Percentiles rank a stretch among this genome's conserved stretches.
Conservation (phyloP, 148 eudicot species). For the Camellia sinensis region DNA sequence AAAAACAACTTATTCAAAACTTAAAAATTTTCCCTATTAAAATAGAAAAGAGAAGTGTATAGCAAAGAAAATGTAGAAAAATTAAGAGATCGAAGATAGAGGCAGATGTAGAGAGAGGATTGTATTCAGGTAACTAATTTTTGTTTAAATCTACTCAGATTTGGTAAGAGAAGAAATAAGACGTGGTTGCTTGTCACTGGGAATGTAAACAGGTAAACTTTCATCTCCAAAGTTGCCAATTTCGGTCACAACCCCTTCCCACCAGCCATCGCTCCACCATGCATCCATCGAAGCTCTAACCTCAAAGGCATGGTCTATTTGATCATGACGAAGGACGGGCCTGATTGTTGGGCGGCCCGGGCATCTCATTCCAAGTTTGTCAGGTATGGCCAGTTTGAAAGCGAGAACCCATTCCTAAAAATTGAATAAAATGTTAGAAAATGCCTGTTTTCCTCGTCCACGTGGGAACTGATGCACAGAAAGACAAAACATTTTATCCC, state of each 20-base stretch:
- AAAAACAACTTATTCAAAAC: too few species aligned
- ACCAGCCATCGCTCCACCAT: conserved; percentile 99
- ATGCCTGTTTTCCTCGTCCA: not conserved
- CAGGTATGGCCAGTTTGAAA: conserved; percentile 66
- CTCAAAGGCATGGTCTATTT: conserved; percentile 32
- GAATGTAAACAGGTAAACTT: conserved; percentile 53
- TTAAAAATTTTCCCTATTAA: too few species aligned
- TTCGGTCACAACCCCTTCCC: conserved; percentile 83
- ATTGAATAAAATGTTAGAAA: conserved; percentile 7
- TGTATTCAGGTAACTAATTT: too few species aligned
- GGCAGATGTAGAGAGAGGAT: too few species aligned
- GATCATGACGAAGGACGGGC: conserved; percentile 49
- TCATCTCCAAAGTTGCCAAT: conserved; percentile 30
- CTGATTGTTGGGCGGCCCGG: conserved; percentile 64
- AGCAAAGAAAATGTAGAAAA: too few species aligned
- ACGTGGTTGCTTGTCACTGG: too few species aligned
- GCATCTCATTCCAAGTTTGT: conserved; percentile 78
- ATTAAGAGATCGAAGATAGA: too few species aligned
- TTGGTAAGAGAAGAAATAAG: too few species aligned
- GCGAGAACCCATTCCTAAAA: conserved; percentile 83
- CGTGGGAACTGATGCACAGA: too few species aligned
- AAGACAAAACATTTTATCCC: not conserved
- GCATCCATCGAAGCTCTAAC: conserved; percentile 83
- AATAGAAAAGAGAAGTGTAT: too few species aligned
- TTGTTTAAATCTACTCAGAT: too few species aligned